These are phyloP conservation scores for Neoboletus brunneissimus DNA, from an alignment of 768 basidiomycete genomes.

Conservation along the genomic window DNA sequence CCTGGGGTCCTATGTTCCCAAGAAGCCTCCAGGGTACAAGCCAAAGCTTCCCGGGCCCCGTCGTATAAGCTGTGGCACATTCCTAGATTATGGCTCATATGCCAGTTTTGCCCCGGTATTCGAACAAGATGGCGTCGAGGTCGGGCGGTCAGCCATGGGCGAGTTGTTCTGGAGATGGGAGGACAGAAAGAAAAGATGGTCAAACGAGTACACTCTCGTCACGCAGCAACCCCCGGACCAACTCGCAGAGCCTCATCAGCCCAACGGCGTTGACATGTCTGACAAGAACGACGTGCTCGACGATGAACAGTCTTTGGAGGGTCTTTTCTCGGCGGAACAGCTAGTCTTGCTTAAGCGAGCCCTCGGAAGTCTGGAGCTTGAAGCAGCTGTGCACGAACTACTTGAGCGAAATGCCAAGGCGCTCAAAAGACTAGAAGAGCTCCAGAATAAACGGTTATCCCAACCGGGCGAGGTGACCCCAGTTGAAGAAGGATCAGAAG, in stretches of 20 bases:
- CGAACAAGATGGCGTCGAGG: constrained; percentile 71
- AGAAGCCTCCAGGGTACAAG: constrained; percentile 40
- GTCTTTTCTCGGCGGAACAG: constrained; percentile 56
- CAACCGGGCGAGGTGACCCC: constrained; percentile 43
- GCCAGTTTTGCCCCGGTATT: constrained; percentile 77
- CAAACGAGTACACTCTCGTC: constrained; percentile 17
- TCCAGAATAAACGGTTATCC: constrained; percentile 58
- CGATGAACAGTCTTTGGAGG: constrained; percentile 45
- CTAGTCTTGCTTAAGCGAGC: constrained; percentile 56
- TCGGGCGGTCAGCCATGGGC: constrained; percentile 60
- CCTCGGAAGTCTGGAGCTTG: constrained; percentile 60
- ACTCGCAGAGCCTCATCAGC: background rate
- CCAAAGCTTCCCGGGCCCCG: constrained; percentile 48
- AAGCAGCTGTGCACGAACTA: constrained; percentile 66
- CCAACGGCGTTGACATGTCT: constrained; percentile 13
- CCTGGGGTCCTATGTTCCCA: constrained; percentile 55
- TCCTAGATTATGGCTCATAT: constrained; percentile 76
- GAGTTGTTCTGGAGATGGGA: constrained; percentile 55
- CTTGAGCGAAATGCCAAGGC: constrained; percentile 65
- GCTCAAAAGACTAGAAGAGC: constrained; percentile 57
- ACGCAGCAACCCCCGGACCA: constrained; percentile 3
- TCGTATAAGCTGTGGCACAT: constrained; percentile 58
- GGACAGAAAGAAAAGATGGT: constrained; percentile 37
- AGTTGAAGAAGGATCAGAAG: constrained; percentile 69
- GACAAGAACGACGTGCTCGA: constrained; percentile 20